Percentiles rank a stretch among this genome's conserved stretches.
These are phyloP conservation scores for Phaeosphaeria sp. DNA, from an alignment of 2,329 filamentous ascomycete species.

Conservation along the genomic window DNA sequence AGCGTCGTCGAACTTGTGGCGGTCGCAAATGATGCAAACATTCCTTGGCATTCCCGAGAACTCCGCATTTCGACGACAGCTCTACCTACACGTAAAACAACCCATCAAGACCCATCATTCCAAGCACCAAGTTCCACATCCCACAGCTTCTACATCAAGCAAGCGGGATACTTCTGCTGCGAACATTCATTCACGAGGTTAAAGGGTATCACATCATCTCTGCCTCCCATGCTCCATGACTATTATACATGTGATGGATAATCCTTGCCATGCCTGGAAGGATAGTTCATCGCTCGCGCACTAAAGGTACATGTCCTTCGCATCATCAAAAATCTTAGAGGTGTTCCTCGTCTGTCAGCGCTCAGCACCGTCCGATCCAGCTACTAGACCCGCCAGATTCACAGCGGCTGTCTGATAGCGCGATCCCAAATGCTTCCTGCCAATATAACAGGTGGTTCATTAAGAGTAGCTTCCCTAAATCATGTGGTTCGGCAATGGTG, in stretches of 20 bases:
- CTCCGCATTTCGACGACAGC: conserved; percentile 15
- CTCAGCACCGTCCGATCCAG: conserved; percentile 56
- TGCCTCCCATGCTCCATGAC: too few relatives aligned
- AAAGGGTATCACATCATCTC: too few relatives aligned
- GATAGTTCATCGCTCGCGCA: too few relatives aligned
- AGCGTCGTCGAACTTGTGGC: conserved; percentile 14
- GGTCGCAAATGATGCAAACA: conserved; percentile 25
- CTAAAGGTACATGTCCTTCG: too few relatives aligned
- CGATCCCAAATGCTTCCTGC: conserved; percentile 48
- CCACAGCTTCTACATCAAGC: too few relatives aligned
- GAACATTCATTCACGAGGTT: too few relatives aligned
- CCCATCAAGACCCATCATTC: neutral
- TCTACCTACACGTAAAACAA: neutral
- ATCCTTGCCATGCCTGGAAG: too few relatives aligned
- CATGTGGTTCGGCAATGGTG: conserved; percentile 52
- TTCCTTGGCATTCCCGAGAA: conserved; percentile 33
- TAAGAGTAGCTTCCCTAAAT: conserved; percentile 67
- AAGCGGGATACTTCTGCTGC: too few relatives aligned
- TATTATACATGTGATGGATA: too few relatives aligned
- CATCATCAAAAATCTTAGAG: too few relatives aligned
- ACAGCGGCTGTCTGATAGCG: conserved; percentile 50
- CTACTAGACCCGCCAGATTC: conserved; percentile 61
- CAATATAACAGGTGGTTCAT: conserved; percentile 80
- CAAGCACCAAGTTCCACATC: too few relatives aligned
- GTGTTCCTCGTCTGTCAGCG: too few relatives aligned